Evolutionary conservation across 371 early-diverging fungal genomes (phyloP).

Genomic region (Syncephalastrum monosporum): DNA sequence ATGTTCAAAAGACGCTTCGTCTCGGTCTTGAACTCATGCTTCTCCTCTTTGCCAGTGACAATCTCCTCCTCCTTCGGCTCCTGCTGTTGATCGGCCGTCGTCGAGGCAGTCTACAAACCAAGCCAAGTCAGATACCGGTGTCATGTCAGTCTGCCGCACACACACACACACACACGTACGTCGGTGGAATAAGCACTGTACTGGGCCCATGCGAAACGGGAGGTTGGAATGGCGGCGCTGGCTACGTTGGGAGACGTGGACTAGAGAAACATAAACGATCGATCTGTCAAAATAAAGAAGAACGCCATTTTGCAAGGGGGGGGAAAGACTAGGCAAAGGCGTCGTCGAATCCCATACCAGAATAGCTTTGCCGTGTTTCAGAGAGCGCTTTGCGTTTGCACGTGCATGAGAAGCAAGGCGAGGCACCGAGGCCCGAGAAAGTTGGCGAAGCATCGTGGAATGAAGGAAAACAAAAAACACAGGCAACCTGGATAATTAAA

Average conservation of each 20-base stretch:
- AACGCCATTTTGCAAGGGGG: neutral
- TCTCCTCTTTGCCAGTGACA: constrained; percentile 39
- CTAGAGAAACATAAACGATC: neutral
- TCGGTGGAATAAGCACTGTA: neutral
- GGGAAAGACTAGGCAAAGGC: no score
- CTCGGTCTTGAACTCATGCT: constrained; percentile 80
- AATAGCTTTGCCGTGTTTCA: neutral
- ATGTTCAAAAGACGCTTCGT: constrained; percentile 83
- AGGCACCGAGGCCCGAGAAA: constrained; percentile 21
- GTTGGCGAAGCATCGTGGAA: constrained; percentile 22
- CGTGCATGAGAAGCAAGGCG: constrained; percentile 21
- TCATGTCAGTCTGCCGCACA: neutral
- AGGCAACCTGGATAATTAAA: no score
- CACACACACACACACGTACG: neutral
- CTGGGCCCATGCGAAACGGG: neutral
- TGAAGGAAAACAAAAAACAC: constrained; percentile 4
- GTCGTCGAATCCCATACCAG: constrained; percentile 6
- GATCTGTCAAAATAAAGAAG: constrained; percentile 5
- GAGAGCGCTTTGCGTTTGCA: constrained; percentile 8
- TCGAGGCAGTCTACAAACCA: neutral
- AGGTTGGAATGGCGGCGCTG: constrained; percentile 3
- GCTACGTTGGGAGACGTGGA: constrained; percentile 5
- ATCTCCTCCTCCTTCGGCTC: constrained; percentile 20
- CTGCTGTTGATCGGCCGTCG: neutral
- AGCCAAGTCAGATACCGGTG: neutral